Evolutionary conservation across 768 basidiomycete species (phyloP), one percentile per base, ranked within the genome.

Genomic region (Lenzites betulinus): DNA sequence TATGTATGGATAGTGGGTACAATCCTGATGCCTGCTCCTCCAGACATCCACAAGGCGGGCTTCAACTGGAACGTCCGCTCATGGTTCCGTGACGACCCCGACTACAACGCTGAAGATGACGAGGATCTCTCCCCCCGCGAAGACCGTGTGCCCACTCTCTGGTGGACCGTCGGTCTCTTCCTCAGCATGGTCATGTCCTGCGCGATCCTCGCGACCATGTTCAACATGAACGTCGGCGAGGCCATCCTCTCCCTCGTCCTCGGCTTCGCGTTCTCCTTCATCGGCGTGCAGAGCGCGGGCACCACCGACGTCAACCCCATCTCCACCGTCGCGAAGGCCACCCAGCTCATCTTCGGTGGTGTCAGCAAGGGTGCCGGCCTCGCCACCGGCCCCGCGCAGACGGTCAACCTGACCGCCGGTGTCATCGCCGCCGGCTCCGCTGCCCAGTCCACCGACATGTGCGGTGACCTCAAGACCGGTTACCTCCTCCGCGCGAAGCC

Each of bases 381-480:
- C 42, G 54, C 69, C 1, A 15, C 65, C 18, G 62, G 66, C 47
- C 69, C 76, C n/a, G 78, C 78, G 8, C 78, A 75, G 64, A 77
- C 73, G 22, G 70, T 83, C 66, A 84, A 84, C 67, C 69, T 84
- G 70, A 67, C 79, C 44, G 82, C 80, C 50, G 84, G 83, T 71
- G 76, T 81, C 44, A 72, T 85, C 62, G 77, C 84, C 26, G 82
- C 77, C 49, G 83, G 82, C 35, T 79, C 83, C 50, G 83, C 84
- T 22, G 82, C 78, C 22, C 84, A 85, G 66, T 78, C 83, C 23
- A 67, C 79, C 30, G 87, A 88, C 68, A 87, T 88, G 87, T 83
- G 81, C 47, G 81, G 85, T 57, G 87, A 88, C 69, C 70, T 88
- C 65, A 87, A 88, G 74, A 84, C 87, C n/a, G 84, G 84, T 61